phyloP scores from a whole-genome alignment of 169 alveolate genomes.

The Cryptosporidium sp. region DNA sequence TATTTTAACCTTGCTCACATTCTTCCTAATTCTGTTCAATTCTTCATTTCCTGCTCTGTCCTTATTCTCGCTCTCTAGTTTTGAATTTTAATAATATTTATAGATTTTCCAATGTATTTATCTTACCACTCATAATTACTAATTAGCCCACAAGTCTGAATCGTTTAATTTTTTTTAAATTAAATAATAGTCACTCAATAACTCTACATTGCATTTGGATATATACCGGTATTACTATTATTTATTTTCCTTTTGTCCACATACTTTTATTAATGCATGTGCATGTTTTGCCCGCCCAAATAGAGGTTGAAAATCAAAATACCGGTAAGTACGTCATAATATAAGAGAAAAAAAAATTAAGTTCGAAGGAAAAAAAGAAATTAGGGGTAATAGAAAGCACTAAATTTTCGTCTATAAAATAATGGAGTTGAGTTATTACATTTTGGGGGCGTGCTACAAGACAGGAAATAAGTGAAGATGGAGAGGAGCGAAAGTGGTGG shows the following conservation, averaged over 20 bases:
- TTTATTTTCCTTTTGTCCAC: neutral
- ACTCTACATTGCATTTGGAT: neutral
- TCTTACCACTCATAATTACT: too few species aligned
- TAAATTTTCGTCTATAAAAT: neutral
- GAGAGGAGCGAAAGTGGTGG: neutral
- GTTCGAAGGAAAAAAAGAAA: neutral
- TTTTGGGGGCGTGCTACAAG: neutral
- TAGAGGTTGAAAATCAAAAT: neutral
- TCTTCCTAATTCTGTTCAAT: neutral
- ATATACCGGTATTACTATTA: neutral
- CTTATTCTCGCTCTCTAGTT: neutral
- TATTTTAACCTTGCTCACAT: neutral
- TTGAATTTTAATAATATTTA: neutral
- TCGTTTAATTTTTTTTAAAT: too few species aligned
- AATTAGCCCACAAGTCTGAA: too few species aligned
- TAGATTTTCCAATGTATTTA: too few species aligned
- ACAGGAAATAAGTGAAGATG: neutral
- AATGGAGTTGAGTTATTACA: neutral
- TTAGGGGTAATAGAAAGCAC: neutral
- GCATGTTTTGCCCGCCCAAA: slow-evolving; percentile 42
- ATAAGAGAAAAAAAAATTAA: neutral
- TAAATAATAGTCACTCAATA: neutral
- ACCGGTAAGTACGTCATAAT: slow-evolving; percentile 23
- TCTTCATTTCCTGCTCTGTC: neutral
- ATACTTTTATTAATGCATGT: slow-evolving; percentile 42